These are phyloP conservation scores for Tylopilus felleus DNA, from an alignment of 768 basidiomycete genomes.

Conservation along the genomic window DNA sequence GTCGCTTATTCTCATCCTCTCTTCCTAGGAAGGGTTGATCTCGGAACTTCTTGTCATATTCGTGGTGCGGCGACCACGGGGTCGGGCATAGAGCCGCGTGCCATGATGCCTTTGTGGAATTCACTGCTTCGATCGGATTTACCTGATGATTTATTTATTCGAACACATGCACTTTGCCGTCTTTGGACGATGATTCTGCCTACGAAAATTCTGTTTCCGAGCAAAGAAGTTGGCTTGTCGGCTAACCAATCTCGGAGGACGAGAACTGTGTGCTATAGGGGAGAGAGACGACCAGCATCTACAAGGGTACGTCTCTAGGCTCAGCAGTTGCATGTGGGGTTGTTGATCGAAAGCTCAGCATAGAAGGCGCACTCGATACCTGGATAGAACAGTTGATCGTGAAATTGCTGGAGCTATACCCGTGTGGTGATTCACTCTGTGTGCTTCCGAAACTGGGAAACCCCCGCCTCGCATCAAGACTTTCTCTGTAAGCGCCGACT, in stretches of 20 bases:
- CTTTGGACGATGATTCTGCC: constrained; percentile 80
- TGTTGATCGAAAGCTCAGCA: constrained; percentile 36
- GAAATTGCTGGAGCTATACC: constrained; percentile 47
- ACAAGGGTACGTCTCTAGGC: constrained; percentile 54
- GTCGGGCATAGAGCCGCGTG: constrained; percentile 74
- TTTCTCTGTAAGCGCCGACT: constrained; percentile 59
- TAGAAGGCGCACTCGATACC: constrained; percentile 68
- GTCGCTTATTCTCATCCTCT: neutral
- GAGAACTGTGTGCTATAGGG: constrained; percentile 60
- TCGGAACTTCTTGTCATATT: constrained; percentile 68
- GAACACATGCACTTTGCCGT: constrained; percentile 75
- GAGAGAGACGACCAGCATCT: constrained; percentile 87
- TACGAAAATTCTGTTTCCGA: constrained; percentile 93
- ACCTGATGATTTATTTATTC: constrained; percentile 71
- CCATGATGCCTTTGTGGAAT: constrained; percentile 77
- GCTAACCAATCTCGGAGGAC: constrained; percentile 62
- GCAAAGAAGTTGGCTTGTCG: constrained; percentile 76
- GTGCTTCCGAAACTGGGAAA: constrained; percentile 15
- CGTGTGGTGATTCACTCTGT: constrained; percentile 42
- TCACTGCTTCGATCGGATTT: constrained; percentile 74
- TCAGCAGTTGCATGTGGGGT: neutral
- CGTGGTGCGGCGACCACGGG: constrained; percentile 80
- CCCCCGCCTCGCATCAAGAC: constrained; percentile 32
- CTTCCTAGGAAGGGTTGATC: constrained; percentile 57
- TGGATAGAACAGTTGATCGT: constrained; percentile 58